phyloP scores from a whole-genome alignment of 768 basidiomycete species.

The Russula brevipes region DNA sequence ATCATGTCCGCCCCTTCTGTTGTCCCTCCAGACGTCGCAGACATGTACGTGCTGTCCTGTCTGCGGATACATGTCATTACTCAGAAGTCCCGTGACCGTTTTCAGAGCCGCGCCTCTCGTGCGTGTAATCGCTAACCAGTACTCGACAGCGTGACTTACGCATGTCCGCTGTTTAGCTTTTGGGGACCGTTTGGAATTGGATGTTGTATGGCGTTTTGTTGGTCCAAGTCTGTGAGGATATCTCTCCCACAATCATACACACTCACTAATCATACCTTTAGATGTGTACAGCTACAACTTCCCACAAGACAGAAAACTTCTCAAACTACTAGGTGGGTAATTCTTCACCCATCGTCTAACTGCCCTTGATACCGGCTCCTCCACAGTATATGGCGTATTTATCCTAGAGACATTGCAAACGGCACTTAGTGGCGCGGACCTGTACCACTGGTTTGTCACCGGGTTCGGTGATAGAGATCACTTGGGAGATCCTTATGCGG shows the following conservation, averaged over 20 bases:
- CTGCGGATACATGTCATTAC: background rate
- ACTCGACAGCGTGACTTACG: background rate
- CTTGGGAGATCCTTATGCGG: background rate
- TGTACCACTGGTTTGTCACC: constrained; percentile 9
- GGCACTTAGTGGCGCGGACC: background rate
- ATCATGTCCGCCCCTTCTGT: too few species aligned
- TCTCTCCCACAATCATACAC: background rate
- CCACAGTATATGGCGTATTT: constrained; percentile 8
- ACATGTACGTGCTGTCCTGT: constrained; percentile 1
- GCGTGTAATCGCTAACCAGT: background rate
- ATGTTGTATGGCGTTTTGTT: constrained; percentile 4
- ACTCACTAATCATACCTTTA: background rate
- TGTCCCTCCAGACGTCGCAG: background rate
- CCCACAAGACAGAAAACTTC: background rate
- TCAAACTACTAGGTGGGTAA: constrained; percentile 6
- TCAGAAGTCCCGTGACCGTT: background rate
- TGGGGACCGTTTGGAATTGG: constrained; percentile 17
- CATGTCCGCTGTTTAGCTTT: constrained; percentile 1
- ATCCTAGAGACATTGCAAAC: constrained; percentile 12
- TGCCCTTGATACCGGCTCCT: background rate
- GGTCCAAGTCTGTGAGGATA: constrained; percentile 9
- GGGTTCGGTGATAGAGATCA: constrained; percentile 21
- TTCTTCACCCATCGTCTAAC: background rate
- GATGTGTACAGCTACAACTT: constrained; percentile 19
- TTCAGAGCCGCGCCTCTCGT: constrained; percentile 13